phyloP scores from a whole-genome alignment of 2,329 filamentous ascomycete genomes.

The Diatrype stigma region DNA sequence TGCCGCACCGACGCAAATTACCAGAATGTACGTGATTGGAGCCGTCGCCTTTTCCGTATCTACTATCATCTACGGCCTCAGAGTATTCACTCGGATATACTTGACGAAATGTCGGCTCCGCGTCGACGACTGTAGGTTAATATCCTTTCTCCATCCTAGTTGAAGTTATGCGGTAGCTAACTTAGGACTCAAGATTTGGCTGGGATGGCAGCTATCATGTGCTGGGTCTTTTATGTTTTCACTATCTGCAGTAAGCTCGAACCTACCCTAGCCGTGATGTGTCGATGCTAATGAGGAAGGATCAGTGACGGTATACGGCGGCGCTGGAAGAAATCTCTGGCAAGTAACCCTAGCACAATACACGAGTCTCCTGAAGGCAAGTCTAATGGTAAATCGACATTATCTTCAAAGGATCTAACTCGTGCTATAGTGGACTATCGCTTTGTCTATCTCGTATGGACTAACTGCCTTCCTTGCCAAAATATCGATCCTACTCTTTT shows the following conservation, averaged over 20 bases:
- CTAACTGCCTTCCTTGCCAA: slow-evolving; percentile 1
- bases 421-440: background rate
- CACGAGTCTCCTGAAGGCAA: background rate
- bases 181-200: background rate
- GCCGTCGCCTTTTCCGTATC: background rate
- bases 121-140: background rate
- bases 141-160: background rate
- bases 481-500: slow-evolving; percentile 6
- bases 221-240: background rate
- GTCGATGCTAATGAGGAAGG: background rate
- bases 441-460: background rate
- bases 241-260: background rate
- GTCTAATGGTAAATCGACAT: background rate
- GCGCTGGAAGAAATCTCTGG: background rate
- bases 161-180: background rate
- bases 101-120: background rate
- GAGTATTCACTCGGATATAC: background rate
- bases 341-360: slow-evolving; percentile 1
- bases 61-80: background rate
- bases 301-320: background rate
- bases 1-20: background rate
- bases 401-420: background rate
- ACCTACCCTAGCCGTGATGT: background rate
- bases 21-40: background rate
- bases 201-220: background rate